These are phyloP conservation scores for Aspergillus chevalieri DNA, from an alignment of 2,329 filamentous ascomycete genomes.

Conservation along the genomic window DNA sequence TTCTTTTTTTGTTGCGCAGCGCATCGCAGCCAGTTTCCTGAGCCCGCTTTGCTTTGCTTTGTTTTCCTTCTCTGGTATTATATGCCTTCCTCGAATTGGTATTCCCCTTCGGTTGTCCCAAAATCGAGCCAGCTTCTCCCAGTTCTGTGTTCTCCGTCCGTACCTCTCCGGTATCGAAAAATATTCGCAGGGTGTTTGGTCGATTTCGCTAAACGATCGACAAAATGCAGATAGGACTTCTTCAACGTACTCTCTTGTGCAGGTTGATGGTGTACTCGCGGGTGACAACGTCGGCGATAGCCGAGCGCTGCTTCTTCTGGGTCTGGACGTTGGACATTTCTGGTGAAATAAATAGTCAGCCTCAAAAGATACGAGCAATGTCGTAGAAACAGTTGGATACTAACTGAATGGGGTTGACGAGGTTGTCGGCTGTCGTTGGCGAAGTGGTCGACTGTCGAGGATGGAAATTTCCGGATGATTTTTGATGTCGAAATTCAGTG, in stretches of 20 bases:
- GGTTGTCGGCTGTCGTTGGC: constrained; percentile 32
- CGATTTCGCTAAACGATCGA: constrained; percentile 12
- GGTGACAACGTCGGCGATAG: constrained; percentile 97
- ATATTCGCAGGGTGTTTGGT: constrained; percentile 1
- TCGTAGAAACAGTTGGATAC: constrained; percentile 8
- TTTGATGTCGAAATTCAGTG: constrained; percentile 30
- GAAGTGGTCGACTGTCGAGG: constrained; percentile 29
- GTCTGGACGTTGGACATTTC: constrained; percentile 60
- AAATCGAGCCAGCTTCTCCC: too few relatives aligned
- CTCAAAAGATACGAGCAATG: not conserved
- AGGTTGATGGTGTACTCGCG: constrained; percentile 99
- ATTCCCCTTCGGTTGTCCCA: not conserved
- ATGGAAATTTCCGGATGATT: constrained; percentile 22
- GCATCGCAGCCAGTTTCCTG: too few relatives aligned
- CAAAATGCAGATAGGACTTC: not conserved
- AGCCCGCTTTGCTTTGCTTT: too few relatives aligned
- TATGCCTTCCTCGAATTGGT: not conserved
- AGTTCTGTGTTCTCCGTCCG: constrained; percentile 30
- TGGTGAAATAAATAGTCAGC: constrained; percentile 24
- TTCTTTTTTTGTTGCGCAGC: constrained; percentile 25
- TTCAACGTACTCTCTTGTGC: constrained; percentile 90
- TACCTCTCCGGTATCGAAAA: constrained; percentile 9
- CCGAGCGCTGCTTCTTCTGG: constrained; percentile 74
- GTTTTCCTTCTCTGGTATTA: constrained; percentile 1
- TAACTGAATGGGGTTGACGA: constrained; percentile 28